Base-by-base conservation (phyloP, 305 asterid genomes). In the Fraxinus latifolia region DNA sequence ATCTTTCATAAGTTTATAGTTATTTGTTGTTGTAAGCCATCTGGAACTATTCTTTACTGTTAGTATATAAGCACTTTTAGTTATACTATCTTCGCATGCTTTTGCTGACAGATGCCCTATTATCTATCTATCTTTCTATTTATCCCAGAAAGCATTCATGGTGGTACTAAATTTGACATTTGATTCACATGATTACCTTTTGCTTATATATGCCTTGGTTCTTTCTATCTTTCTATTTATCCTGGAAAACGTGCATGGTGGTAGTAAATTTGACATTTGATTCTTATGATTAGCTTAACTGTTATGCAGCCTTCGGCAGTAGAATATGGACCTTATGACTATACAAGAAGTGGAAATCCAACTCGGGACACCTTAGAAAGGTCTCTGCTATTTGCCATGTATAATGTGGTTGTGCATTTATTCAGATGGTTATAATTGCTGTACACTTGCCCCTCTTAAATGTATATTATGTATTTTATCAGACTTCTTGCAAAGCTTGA, bases 281-380 rank as follows among this genome's bases (percentile, higher is more conserved):
- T 33, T 80, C 23, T 55, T 21, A 8, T 80, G 53, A 37, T 37
- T 67, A 62, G 42, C 21, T 77, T 21, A 37, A 19, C 25, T 73
- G 5, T 81, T 89, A 81, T 81, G 79, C 90, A 95, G 99, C 97
- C 99, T 85, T 94, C 98, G 32, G 99, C 98, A 37, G 88, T 88
- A 5, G 96, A 89, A 77, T 47, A 79, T 74, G 98, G 97, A 74
- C 82, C 90, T 44, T 95, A 94, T 82, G 98, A 94, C 83, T 92
- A 95, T 85, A 95, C 99, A 77, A 90, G 99, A 89, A 90, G 97
- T 79, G 99, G 97, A 80, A 95, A 95, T 88, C 99, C 99, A 60
- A 95, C 99, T 15, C 92, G 98, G 37, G 97, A 95, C 87, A 91
- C 78, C 37, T 79, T 95, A 70, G 97, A 95, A 87, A 94, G 94